A percentile compares a stretch with the other conserved stretches of the same genome.
Conservation (phyloP, 768 basidiomycete species). For the Tremella fuciformis region DNA sequence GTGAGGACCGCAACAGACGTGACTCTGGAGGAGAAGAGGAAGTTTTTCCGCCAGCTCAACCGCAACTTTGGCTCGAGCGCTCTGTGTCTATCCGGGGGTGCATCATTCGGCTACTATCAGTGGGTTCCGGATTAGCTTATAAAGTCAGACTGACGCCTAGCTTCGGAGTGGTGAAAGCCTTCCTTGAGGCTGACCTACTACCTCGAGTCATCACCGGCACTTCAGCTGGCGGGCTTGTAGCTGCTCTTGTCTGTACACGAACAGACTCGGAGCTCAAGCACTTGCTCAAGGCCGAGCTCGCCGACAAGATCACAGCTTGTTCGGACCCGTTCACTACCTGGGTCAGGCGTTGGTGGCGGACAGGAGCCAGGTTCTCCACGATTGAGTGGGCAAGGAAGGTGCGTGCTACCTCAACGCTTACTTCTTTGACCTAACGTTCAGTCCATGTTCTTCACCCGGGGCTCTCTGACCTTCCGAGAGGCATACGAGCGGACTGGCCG, state of each 20-base stretch:
- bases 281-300: constrained; percentile 76
- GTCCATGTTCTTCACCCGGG: constrained; percentile 85
- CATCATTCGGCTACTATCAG: constrained; percentile 88
- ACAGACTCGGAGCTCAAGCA: constrained; percentile 80
- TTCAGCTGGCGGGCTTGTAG: constrained; percentile 77
- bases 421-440: constrained; percentile 43
- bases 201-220: constrained; percentile 94
- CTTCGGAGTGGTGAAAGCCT: constrained; percentile 85
- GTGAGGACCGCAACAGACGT: constrained; percentile 72
- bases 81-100: constrained; percentile 92
- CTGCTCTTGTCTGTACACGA: constrained; percentile 72
- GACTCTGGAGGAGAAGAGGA: constrained; percentile 79
- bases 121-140: constrained; percentile 13
- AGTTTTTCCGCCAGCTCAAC: constrained; percentile 85
- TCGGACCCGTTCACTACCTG: constrained; percentile 57
- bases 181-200: constrained; percentile 77
- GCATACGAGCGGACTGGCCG: constrained; percentile 90
- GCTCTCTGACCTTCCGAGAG: constrained; percentile 92
- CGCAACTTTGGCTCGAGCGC: constrained; percentile 88
- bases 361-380: constrained; percentile 93
- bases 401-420: not conserved
- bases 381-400: constrained; percentile 88
- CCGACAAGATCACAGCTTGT: constrained; percentile 65
- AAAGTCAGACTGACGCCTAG: constrained; percentile 17
- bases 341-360: constrained; percentile 65